Percentiles rank a stretch among this genome's conserved stretches.
Conservation (phyloP, 1,284 basidiomycete genomes). For the Apiotrichum gamsii region DNA sequence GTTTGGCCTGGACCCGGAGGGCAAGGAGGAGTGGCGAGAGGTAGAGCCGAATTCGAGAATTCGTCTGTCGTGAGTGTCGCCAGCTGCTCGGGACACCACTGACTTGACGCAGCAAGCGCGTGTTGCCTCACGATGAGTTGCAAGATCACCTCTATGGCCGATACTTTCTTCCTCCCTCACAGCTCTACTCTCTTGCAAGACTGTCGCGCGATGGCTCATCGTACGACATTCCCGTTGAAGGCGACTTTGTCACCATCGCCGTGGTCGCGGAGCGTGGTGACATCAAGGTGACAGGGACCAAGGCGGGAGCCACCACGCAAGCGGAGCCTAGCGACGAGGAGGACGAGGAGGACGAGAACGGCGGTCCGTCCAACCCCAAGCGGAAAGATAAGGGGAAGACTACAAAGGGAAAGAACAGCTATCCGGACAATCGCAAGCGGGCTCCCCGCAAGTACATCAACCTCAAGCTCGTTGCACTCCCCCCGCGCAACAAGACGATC, state of each 20-base stretch:
- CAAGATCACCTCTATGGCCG: conserved; percentile 77
- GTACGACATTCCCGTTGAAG: conserved; percentile 82
- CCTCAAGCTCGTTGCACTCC: conserved; percentile 60
- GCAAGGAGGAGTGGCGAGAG: conserved; percentile 55
- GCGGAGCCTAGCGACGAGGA: conserved; percentile 21
- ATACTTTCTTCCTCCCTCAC: conserved; percentile 79
- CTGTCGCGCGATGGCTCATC: conserved; percentile 68
- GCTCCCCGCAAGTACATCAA: conserved; percentile 64
- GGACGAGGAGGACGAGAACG: conserved; percentile 20
- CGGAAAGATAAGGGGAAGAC: conserved; percentile 8
- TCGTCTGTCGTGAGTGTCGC: conserved; percentile 60
- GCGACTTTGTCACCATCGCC: conserved; percentile 86
- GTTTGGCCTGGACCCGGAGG: conserved; percentile 46
- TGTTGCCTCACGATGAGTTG: conserved; percentile 66
- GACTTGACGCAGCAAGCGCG: conserved; percentile 56
- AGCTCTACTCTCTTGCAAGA: conserved; percentile 76
- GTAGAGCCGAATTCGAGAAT: conserved; percentile 86
- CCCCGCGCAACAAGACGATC: conserved; percentile 64
- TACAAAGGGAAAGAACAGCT: conserved; percentile 7
- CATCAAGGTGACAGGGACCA: conserved; percentile 44
- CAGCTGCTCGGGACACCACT: not conserved
- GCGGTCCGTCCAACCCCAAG: not conserved
- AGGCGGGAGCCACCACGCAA: conserved; percentile 13
- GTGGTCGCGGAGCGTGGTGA: conserved; percentile 82
- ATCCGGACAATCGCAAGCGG: conserved; percentile 18